Evolutionary conservation across 345 rosid species (phyloP).

Genomic region (Eucalyptus pauciflora): DNA sequence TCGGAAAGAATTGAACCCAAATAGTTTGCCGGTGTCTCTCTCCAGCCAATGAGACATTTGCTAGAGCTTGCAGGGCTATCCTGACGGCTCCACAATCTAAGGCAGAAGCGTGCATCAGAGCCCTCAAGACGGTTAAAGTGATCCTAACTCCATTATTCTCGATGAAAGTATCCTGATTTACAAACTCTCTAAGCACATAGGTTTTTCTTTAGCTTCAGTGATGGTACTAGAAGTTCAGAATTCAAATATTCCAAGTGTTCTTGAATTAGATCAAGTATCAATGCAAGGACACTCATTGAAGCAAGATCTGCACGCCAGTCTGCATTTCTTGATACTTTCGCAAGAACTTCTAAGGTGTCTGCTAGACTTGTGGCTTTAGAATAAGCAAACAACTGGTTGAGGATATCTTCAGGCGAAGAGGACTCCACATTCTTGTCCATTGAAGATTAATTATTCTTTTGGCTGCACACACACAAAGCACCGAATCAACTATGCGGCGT

Average conservation of each 20-base stretch:
- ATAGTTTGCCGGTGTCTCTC: slow-evolving; percentile 3
- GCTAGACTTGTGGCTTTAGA: neutral
- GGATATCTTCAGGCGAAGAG: neutral
- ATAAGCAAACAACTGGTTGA: neutral
- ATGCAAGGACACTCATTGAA: slow-evolving; percentile 33
- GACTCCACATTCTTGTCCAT: neutral
- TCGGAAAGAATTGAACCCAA: slow-evolving; percentile 44
- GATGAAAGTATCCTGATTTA: slow-evolving; percentile 42
- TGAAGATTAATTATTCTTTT: no score
- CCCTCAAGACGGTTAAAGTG: slow-evolving; percentile 10
- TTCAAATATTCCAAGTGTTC: slow-evolving; percentile 13
- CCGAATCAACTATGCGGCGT: no score
- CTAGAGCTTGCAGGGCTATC: slow-evolving; percentile 44
- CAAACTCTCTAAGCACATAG: slow-evolving; percentile 53
- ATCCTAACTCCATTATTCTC: slow-evolving; percentile 19
- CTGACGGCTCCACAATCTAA: slow-evolving; percentile 31
- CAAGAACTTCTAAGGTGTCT: slow-evolving; percentile 36
- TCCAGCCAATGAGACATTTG: slow-evolving; percentile 62
- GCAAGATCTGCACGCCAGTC: slow-evolving; percentile 51
- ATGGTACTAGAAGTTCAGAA: slow-evolving; percentile 9
- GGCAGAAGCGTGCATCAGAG: neutral
- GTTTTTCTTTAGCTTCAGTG: slow-evolving; percentile 53
- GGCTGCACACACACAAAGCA: no score
- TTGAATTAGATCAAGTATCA: slow-evolving; percentile 6
- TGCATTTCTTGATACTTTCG: slow-evolving; percentile 21